Evolutionary conservation across 176 grass and related monocot species (phyloP).

Genomic region (Oryza glaberrima): DNA sequence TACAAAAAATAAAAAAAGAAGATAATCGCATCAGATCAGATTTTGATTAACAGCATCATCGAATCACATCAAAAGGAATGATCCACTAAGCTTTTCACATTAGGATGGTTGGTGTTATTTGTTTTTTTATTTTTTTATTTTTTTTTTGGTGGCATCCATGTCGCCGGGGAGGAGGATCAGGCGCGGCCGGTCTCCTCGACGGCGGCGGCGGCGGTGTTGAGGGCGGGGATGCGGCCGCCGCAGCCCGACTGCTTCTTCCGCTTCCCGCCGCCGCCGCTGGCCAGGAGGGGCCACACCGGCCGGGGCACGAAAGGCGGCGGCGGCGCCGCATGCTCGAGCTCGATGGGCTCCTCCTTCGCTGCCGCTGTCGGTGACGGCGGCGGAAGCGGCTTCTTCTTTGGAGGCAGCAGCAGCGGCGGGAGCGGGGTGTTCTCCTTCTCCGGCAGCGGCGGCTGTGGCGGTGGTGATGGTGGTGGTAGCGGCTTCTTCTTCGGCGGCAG

Average conservation of each 20-base stretch:
- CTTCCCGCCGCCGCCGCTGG: constrained; percentile 27
- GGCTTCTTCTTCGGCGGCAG: constrained; percentile 18
- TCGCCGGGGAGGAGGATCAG: neutral
- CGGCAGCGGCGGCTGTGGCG: neutral
- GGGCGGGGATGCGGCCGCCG: constrained; percentile 38
- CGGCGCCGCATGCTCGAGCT: no score
- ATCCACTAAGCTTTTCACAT: neutral
- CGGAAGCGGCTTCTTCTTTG: neutral
- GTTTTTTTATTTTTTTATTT: neutral
- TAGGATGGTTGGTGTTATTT: neutral
- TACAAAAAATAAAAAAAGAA: neutral
- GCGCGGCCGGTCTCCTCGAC: constrained; percentile 40
- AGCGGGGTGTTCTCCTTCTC: neutral
- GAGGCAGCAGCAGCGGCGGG: neutral
- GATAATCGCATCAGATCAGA: neutral
- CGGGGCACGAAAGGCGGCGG: constrained; percentile 26
- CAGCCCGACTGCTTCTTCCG: constrained; percentile 55
- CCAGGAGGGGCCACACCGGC: constrained; percentile 31
- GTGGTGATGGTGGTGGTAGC: neutral
- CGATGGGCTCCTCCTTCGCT: neutral
- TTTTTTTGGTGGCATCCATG: neutral
- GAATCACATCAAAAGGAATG: neutral
- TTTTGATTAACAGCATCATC: neutral
- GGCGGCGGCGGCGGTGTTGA: neutral
- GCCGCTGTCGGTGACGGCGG: neutral